Conservation (phyloP, 208 protist genomes). For the Trypanosoma avium region DNA sequence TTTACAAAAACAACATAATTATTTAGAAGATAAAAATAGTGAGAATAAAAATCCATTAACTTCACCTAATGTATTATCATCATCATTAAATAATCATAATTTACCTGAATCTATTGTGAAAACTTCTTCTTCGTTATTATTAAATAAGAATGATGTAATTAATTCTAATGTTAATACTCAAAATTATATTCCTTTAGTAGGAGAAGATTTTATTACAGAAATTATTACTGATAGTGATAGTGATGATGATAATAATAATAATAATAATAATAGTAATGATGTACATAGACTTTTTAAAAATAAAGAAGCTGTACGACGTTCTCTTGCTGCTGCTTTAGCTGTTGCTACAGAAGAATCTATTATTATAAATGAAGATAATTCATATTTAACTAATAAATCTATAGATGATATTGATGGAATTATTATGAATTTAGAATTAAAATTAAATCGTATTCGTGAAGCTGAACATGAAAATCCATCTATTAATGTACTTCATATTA, state of each 20-base stretch:
- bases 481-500: slow-evolving; percentile 7
- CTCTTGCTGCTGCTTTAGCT: neutral
- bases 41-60: no score
- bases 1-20: neutral
- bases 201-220: no score
- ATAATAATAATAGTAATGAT: no score
- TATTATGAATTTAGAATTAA: neutral
- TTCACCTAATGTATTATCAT: neutral
- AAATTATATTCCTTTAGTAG: no score
- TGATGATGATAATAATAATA: neutral
- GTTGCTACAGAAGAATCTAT: neutral
- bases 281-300: no score
- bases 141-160: no score
- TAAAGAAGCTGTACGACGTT: neutral
- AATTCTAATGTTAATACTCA: no score
- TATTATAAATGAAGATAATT: neutral
- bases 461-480: neutral
- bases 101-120: no score
- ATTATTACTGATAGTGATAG: neutral
- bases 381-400: no score
- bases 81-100: no score
- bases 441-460: neutral
- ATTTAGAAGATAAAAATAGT: no score
- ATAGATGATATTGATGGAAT: slow-evolving; percentile 5
- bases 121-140: no score